These are phyloP conservation scores for Rubus idaeus DNA, from an alignment of 306 rosid species.

Conservation along the genomic window DNA sequence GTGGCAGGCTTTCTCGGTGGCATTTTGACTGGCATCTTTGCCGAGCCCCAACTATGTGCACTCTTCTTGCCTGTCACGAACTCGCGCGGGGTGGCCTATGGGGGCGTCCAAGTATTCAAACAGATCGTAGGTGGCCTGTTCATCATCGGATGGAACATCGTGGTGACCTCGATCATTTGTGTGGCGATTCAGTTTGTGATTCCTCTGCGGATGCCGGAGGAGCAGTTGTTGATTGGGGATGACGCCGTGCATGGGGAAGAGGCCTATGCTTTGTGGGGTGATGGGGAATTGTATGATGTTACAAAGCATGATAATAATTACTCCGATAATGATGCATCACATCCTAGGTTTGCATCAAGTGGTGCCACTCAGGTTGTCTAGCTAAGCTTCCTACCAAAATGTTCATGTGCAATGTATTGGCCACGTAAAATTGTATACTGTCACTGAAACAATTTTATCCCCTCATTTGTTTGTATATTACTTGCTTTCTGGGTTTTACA, in stretches of 20 bases:
- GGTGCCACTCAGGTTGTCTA: constrained; percentile 16
- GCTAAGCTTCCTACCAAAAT: neutral
- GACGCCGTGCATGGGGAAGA: constrained; percentile 66
- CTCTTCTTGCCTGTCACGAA: constrained; percentile 39
- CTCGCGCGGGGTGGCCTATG: constrained; percentile 45
- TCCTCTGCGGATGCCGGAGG: constrained; percentile 57
- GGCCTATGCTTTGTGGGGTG: constrained; percentile 65
- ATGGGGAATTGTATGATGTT: constrained; percentile 44
- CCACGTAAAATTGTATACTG: too few species aligned
- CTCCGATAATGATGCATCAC: neutral
- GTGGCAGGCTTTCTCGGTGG: constrained; percentile 61
- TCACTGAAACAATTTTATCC: too few species aligned
- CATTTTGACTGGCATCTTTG: constrained; percentile 52
- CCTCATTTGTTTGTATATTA: too few species aligned
- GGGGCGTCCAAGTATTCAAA: constrained; percentile 49
- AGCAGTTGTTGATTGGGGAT: constrained; percentile 54
- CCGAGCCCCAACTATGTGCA: constrained; percentile 41
- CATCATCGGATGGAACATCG: constrained; percentile 49
- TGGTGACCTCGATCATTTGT: constrained; percentile 53
- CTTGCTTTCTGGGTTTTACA: too few species aligned
- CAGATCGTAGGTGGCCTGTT: constrained; percentile 49
- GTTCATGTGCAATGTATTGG: neutral
- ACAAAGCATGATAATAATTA: neutral
- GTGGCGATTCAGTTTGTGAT: constrained; percentile 14
- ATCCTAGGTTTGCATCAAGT: neutral